phyloP scores from a whole-genome alignment of 1,284 basidiomycete species.

The Boletus semigastroideus region DNA sequence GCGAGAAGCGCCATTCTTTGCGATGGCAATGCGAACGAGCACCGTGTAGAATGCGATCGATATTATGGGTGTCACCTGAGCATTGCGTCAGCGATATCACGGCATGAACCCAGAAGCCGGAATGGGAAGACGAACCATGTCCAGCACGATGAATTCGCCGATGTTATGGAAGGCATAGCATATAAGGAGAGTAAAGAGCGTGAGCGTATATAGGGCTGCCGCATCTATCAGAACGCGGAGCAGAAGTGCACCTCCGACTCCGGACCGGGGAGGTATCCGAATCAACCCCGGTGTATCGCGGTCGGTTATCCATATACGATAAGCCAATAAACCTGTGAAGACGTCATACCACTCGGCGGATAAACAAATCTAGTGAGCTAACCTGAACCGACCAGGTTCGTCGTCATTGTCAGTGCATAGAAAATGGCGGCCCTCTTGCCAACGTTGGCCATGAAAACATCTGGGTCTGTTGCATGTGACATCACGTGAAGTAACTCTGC shows the following conservation, averaged over 20 bases:
- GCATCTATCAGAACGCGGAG: slow-evolving; percentile 26
- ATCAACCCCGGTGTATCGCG: slow-evolving; percentile 4
- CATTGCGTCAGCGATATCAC: neutral
- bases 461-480: slow-evolving; percentile 1
- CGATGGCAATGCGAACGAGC: slow-evolving; percentile 20
- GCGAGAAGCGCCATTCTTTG: slow-evolving; percentile 3
- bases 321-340: slow-evolving; percentile 17
- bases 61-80: slow-evolving; percentile 21
- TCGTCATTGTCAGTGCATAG: slow-evolving; percentile 19
- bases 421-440: slow-evolving; percentile 27
- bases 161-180: slow-evolving; percentile 13
- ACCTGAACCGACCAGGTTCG: slow-evolving; percentile 23
- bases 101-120: too few species aligned
- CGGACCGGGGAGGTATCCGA: slow-evolving; percentile 10
- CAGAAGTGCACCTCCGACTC: slow-evolving; percentile 10
- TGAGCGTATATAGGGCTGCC: slow-evolving; percentile 15
- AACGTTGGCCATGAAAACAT: slow-evolving; percentile 22
- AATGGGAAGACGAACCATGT: slow-evolving; percentile 21
- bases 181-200: slow-evolving; percentile 17
- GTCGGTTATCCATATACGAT: slow-evolving; percentile 22
- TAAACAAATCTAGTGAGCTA: neutral
- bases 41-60: slow-evolving; percentile 25
- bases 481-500: slow-evolving; percentile 10
- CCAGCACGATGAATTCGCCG: slow-evolving; percentile 17
- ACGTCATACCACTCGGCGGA: neutral